Conservation (phyloP, 768 basidiomycete species). For the Psilocybe cubensis region DNA sequence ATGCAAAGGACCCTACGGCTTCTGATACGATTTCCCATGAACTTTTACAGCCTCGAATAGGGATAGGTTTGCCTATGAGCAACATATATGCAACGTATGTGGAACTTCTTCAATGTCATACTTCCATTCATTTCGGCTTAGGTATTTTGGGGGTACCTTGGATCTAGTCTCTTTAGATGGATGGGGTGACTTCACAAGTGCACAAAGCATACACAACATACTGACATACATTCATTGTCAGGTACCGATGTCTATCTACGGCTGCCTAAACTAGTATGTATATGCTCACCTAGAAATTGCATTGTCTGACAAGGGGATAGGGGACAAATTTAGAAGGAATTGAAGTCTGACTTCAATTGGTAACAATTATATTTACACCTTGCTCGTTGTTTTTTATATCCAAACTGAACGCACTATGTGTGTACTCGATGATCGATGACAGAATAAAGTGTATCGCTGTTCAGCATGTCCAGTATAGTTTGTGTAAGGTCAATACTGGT, state of each 20-base stretch:
- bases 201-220: not conserved
- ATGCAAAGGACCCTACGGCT: conserved; percentile 33
- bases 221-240: conserved; percentile 27
- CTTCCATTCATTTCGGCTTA: conserved; percentile 29
- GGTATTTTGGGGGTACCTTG: conserved; percentile 84
- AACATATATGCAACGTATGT: conserved; percentile 80
- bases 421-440: too few species aligned
- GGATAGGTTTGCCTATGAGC: conserved; percentile 88
- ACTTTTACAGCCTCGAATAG: conserved; percentile 63
- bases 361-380: not conserved
- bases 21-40: conserved; percentile 47
- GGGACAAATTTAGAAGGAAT: conserved; percentile 88
- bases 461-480: too few species aligned
- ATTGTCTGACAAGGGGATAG: conserved; percentile 35
- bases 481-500: too few species aligned
- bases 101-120: not conserved
- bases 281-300: not conserved
- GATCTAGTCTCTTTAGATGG: conserved; percentile 82
- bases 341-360: conserved; percentile 51
- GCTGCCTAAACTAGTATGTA: conserved; percentile 75
- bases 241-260: conserved; percentile 85
- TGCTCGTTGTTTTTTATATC: not conserved
- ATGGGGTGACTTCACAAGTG: conserved; percentile 57
- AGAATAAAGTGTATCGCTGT: too few species aligned
- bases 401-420: not conserved